phyloP scores from a whole-genome alignment of 2,329 filamentous ascomycete species.

The Pseudopithomyces maydicus region DNA sequence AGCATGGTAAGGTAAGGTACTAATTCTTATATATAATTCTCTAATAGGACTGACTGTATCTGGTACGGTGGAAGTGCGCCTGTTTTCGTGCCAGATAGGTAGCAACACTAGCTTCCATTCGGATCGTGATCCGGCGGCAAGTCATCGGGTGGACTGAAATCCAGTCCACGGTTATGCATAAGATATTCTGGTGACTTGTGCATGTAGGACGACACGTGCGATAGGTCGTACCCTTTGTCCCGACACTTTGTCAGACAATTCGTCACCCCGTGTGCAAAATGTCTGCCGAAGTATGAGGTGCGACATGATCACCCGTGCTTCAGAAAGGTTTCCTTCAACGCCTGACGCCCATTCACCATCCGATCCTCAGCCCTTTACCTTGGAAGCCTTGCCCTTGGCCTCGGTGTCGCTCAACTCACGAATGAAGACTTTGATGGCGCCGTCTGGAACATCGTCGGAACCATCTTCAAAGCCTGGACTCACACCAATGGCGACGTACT shows the following conservation, averaged over 20 bases:
- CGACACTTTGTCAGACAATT: background rate
- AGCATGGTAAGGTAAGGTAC: too few relatives aligned
- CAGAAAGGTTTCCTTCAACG: constrained; percentile 1
- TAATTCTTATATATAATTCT: too few relatives aligned
- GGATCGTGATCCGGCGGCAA: too few relatives aligned
- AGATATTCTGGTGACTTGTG: too few relatives aligned
- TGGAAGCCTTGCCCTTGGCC: constrained; percentile 73
- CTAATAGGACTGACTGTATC: too few relatives aligned
- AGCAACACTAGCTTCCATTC: too few relatives aligned
- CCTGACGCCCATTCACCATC: constrained; percentile 7
- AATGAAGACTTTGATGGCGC: constrained; percentile 74
- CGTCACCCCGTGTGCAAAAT: background rate
- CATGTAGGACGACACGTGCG: too few relatives aligned
- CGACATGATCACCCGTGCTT: background rate
- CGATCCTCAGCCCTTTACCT: constrained; percentile 37
- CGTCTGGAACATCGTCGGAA: constrained; percentile 78
- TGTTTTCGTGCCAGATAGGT: too few relatives aligned
- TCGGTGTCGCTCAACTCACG: constrained; percentile 86
- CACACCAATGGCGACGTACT: constrained; percentile 76
- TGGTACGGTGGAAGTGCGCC: too few relatives aligned
- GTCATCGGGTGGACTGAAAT: too few relatives aligned
- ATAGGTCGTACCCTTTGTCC: too few relatives aligned
- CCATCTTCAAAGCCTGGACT: constrained; percentile 90
- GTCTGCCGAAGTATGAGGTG: background rate
- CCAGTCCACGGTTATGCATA: too few relatives aligned